Conservation (phyloP, 2,329 filamentous ascomycete species). For the Paecilomyces niveus region DNA sequence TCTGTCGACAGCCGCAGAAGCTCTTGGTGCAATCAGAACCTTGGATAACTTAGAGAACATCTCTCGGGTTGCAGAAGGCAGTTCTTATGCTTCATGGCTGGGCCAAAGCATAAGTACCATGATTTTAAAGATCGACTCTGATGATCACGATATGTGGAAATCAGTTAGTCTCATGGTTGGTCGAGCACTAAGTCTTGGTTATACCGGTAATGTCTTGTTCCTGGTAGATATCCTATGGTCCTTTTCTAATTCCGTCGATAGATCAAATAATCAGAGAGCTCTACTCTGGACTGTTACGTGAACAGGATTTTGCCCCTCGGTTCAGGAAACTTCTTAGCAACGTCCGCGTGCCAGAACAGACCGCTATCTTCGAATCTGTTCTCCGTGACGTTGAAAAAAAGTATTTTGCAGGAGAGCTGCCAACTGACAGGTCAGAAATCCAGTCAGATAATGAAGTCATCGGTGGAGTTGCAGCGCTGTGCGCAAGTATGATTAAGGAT, state of each 20-base stretch:
- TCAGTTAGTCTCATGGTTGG: constrained; percentile 41
- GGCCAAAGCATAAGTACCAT: constrained; percentile 53
- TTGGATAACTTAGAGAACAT: constrained; percentile 15
- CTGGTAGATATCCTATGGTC: neutral
- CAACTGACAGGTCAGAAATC: constrained; percentile 7
- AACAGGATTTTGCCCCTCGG: constrained; percentile 16
- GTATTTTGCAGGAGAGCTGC: constrained; percentile 24
- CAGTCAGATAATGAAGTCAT: constrained; percentile 29
- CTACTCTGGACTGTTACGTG: constrained; percentile 29
- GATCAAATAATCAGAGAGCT: constrained; percentile 34
- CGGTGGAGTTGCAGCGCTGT: constrained; percentile 52
- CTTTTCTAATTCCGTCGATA: constrained; percentile 15
- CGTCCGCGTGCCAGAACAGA: constrained; percentile 44
- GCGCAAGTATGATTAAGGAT: constrained; percentile 45
- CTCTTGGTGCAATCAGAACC: constrained; percentile 33
- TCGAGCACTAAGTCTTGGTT: constrained; percentile 63
- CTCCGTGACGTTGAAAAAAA: constrained; percentile 38
- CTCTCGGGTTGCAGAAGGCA: constrained; percentile 60
- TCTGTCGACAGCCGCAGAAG: constrained; percentile 51
- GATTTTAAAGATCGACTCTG: constrained; percentile 34
- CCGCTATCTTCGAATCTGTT: constrained; percentile 36
- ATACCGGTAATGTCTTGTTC: constrained; percentile 50
- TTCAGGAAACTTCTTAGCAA: constrained; percentile 33
- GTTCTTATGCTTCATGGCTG: constrained; percentile 64
- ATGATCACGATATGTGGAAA: constrained; percentile 22